phyloP scores from a whole-genome alignment of 495 filamentous ascomycete species.

The Neurospora africana region DNA sequence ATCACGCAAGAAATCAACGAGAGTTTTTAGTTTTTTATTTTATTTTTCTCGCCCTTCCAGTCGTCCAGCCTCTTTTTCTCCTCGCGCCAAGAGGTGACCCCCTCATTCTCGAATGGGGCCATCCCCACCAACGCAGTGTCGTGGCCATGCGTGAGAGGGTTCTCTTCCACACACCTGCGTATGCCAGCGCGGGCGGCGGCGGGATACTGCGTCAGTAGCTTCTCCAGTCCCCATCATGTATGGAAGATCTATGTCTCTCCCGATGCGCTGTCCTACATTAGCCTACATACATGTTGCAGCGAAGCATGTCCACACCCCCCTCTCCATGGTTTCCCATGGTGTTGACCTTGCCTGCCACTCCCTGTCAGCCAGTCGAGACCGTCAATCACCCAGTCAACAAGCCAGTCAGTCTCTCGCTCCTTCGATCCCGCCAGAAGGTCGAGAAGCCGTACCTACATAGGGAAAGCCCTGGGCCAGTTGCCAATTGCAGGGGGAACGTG shows the following conservation, averaged over 20 bases:
- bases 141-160: constrained; percentile 1
- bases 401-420: not conserved
- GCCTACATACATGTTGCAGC: constrained; percentile 4
- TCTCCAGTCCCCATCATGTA: constrained; percentile 2
- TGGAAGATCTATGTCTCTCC: constrained; percentile 12
- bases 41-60: not conserved
- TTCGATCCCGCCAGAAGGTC: not conserved
- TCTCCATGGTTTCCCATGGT: not conserved
- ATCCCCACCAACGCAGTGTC: constrained; percentile 1
- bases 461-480: not conserved
- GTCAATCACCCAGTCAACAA: not conserved
- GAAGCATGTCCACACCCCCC: not conserved
- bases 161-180: not conserved
- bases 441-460: not conserved
- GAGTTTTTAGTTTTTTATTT: not conserved
- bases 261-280: constrained; percentile 16
- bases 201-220: constrained; percentile 10
- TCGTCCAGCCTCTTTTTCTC: not conserved
- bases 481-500: not conserved
- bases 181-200: constrained; percentile 13
- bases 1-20: not conserved
- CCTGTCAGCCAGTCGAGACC: not conserved
- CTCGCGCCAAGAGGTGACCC: not conserved
- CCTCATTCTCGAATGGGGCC: not conserved
- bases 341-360: not conserved